Evolutionary conservation across 1,139 yeast genomes (phyloP).

Genomic region (Yamadazyma trypodendri): DNA sequence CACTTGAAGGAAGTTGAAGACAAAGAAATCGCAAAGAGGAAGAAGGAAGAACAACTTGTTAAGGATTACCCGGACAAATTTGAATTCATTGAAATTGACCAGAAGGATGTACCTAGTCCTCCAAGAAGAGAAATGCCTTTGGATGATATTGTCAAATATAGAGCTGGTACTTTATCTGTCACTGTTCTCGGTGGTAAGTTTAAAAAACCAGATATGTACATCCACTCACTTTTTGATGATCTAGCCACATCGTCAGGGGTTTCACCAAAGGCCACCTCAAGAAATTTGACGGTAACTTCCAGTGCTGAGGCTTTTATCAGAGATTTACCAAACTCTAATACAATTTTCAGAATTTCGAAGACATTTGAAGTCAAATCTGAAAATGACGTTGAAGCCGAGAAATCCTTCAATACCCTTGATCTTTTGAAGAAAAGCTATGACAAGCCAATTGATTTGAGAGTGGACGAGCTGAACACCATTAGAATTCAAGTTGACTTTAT

Average conservation of each 20-base stretch:
- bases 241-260: constrained; percentile 57
- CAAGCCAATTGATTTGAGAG: constrained; percentile 44
- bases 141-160: constrained; percentile 50
- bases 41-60: constrained; percentile 47
- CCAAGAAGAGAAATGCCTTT: constrained; percentile 50
- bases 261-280: constrained; percentile 44
- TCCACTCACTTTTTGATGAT: constrained; percentile 67
- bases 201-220: constrained; percentile 44
- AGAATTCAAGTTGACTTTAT: constrained; percentile 55
- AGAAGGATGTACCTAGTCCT: constrained; percentile 44
- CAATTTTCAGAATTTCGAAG: constrained; percentile 55
- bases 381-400: constrained; percentile 52
- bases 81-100: constrained; percentile 61
- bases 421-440: constrained; percentile 48
- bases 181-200: constrained; percentile 51
- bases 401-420: constrained; percentile 49
- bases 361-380: constrained; percentile 45
- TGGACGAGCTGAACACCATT: constrained; percentile 44
- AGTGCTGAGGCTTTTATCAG: constrained; percentile 62
- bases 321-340: constrained; percentile 61
- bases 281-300: constrained; percentile 38
- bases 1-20: constrained; percentile 30
- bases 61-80: constrained; percentile 59
- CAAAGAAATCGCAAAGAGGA: constrained; percentile 33
- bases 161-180: constrained; percentile 62